Evolutionary conservation across 345 rosid species (phyloP).

Genomic region (Lepidium didymum): DNA sequence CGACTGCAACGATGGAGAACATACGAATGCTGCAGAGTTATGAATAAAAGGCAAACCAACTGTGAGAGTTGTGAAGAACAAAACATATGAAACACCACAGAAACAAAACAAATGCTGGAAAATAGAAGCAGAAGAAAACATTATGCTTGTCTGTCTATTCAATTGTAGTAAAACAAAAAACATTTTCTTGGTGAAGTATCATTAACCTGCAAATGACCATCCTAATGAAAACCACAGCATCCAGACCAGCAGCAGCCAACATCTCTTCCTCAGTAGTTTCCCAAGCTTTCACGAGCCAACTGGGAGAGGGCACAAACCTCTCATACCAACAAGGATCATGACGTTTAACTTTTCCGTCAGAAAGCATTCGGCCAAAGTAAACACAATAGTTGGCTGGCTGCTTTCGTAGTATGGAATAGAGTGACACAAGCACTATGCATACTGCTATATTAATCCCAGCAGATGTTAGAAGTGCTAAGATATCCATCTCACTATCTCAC

Average conservation of each 20-base stretch:
- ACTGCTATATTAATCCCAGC: constrained; percentile 72
- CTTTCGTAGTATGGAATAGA: constrained; percentile 76
- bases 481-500: constrained; percentile 56
- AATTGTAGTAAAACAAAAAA: neutral
- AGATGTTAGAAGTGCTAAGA: constrained; percentile 70
- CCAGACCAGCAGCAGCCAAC: constrained; percentile 62
- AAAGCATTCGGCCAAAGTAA: constrained; percentile 61
- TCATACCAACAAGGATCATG: constrained; percentile 45
- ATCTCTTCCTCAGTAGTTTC: constrained; percentile 73
- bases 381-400: constrained; percentile 69
- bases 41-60: constrained; percentile 1
- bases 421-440: constrained; percentile 50
- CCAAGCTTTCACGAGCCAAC: constrained; percentile 92
- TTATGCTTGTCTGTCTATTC: neutral
- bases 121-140: neutral
- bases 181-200: neutral
- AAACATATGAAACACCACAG: neutral
- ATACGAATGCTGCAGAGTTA: constrained; percentile 56
- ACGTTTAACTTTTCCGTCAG: constrained; percentile 26
- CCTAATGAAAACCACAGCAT: constrained; percentile 79
- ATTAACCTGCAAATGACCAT: constrained; percentile 70
- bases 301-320: constrained; percentile 79
- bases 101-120: neutral
- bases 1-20: constrained; percentile 59
- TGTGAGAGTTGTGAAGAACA: constrained; percentile 7